Base-by-base conservation (phyloP, 768 basidiomycete species). In the Russula ochroleuca region DNA sequence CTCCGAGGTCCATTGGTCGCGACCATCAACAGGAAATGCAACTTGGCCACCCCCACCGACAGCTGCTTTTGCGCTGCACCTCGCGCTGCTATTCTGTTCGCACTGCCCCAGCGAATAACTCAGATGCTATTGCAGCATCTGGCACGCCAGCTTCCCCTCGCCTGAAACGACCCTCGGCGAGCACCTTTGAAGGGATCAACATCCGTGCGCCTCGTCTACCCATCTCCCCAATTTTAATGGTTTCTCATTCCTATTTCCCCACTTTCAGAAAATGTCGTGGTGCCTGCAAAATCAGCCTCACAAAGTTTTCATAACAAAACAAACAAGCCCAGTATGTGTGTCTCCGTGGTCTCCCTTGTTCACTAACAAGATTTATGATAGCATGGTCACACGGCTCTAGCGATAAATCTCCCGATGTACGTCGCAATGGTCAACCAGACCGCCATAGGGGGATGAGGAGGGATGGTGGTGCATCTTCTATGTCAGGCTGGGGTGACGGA, bases 111-210 rank as follows among this genome's bases (percentile, higher is more conserved):
- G 15, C 8, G n/a, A 57, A 19, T 0, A n/a, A 10, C 35, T 15
- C 40, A 23, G 45, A 43, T 35, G 17, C 19, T 5, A 14, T 35
- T 3, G 52, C 47, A 7, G 17, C 57, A 17, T 31, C 57, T 40
- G 54, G 15, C 14, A 15, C 45, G 6, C 28, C 49, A 33, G 59
- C 4, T 1, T 25, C 58, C 6, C 53, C 52, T 23, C 55, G 51
- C n/a, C 23, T 41, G 28, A 51, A 21, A 55, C 50, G 57, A 51
- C 67, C 65, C 3, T n/a, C 48, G 15, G 65, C 61, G 35, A 63
- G 56, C 37, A 62, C 45, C 37, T 62, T 68, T 15, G 65, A 61
- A 19, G 65, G 65, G 8, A 68, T 68, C 31, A 19, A 21, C 25
- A 68, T 68, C 14, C 11, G 67, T 68, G 53, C 60, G 67, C n/a